phyloP scores from a whole-genome alignment of 2,329 filamentous ascomycete species.

The Sclerotinia subarctica region DNA sequence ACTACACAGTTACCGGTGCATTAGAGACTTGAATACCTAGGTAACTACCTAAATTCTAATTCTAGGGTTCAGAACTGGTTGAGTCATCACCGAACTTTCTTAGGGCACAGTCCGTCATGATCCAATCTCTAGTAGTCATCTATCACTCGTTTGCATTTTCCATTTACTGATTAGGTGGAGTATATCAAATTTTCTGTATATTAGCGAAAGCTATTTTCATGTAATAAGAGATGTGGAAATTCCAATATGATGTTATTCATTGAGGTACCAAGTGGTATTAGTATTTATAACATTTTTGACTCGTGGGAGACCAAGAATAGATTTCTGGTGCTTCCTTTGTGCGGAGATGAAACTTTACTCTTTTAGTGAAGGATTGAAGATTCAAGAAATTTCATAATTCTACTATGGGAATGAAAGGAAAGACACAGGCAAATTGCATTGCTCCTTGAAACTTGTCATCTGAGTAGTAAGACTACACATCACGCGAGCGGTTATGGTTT shows the following conservation, averaged over 20 bases:
- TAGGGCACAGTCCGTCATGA: neutral
- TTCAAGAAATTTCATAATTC: neutral
- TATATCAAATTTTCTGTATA: neutral
- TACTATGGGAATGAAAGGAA: neutral
- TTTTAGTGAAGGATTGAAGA: neutral
- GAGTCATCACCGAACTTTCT: constrained; percentile 12
- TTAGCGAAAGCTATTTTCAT: neutral
- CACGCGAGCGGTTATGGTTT: neutral
- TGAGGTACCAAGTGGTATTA: constrained; percentile 10
- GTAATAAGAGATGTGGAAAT: neutral
- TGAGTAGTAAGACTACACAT: neutral
- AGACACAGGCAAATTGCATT: neutral
- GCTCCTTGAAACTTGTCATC: neutral
- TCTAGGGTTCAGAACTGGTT: neutral
- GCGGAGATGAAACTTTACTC: neutral
- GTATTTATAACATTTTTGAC: neutral
- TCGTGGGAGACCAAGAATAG: neutral
- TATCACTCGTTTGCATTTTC: neutral
- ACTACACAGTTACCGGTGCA: neutral
- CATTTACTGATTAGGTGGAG: too few relatives aligned
- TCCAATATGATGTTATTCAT: neutral
- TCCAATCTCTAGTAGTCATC: neutral
- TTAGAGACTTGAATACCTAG: neutral
- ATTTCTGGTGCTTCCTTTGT: neutral
- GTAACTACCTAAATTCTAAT: too few relatives aligned